phyloP scores from a whole-genome alignment of 768 basidiomycete genomes.

The Rhizopogon roseolus region DNA sequence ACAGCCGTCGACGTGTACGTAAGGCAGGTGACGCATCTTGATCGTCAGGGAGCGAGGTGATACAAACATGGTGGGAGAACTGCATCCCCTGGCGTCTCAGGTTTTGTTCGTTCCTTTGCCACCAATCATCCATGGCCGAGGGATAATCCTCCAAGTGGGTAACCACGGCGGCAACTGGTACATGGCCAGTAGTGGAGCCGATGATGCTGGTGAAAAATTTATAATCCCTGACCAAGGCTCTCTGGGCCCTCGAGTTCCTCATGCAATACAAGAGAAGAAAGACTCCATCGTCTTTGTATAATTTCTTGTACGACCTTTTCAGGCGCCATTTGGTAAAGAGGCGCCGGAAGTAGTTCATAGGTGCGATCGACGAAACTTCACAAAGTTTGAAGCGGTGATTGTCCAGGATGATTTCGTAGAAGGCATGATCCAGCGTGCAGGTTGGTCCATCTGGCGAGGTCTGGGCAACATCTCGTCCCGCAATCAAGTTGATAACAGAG shows the following conservation, averaged over 20 bases:
- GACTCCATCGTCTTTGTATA: constrained; percentile 25
- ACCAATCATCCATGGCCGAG: constrained; percentile 33
- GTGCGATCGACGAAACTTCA: constrained; percentile 29
- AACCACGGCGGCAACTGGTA: constrained; percentile 27
- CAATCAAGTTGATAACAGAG: constrained; percentile 38
- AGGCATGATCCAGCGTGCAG: constrained; percentile 30
- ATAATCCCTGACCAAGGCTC: constrained; percentile 24
- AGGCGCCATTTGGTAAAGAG: constrained; percentile 13
- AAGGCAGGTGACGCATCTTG: not conserved
- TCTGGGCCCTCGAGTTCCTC: constrained; percentile 23
- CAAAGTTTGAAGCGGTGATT: constrained; percentile 18
- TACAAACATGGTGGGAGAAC: constrained; percentile 37
- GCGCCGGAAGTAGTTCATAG: constrained; percentile 17
- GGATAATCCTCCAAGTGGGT: constrained; percentile 30
- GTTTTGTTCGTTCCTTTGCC: constrained; percentile 26
- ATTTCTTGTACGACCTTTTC: constrained; percentile 16
- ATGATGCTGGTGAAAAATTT: too few species aligned
- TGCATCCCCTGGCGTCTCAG: constrained; percentile 30
- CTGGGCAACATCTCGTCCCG: constrained; percentile 20
- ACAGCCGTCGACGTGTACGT: constrained; percentile 3
- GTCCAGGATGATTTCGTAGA: constrained; percentile 16
- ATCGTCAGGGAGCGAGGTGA: constrained; percentile 26
- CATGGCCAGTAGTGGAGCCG: too few species aligned
- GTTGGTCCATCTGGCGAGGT: constrained; percentile 27
- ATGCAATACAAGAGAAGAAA: constrained; percentile 29